phyloP scores from a whole-genome alignment of 225 moss, liverwort and hornwort genomes.

The Pseudoscleropodium purum region DNA sequence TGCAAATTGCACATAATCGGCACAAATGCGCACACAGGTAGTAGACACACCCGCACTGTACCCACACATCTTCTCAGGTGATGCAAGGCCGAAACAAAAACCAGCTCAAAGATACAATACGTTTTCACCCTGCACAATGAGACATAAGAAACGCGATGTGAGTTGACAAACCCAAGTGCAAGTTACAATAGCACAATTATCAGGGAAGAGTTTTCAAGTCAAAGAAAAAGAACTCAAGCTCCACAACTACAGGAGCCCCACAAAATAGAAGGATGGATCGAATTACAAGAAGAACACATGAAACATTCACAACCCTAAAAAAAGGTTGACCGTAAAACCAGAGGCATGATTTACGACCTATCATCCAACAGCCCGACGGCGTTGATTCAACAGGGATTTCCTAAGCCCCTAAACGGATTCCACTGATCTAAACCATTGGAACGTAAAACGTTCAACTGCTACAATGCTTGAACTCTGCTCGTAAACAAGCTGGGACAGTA shows the following conservation, averaged over 20 bases:
- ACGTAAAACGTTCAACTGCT: background rate
- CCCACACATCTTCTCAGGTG: background rate
- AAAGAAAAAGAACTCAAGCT: background rate
- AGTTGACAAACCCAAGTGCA: background rate
- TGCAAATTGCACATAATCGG: background rate
- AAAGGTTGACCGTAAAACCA: background rate
- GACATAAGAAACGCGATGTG: background rate
- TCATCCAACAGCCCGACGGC: background rate
- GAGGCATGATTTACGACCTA: background rate
- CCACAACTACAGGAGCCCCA: background rate
- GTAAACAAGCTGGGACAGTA: background rate
- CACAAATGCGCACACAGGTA: background rate
- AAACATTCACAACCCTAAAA: background rate
- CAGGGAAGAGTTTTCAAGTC: background rate
- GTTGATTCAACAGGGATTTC: background rate
- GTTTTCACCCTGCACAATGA: constrained; percentile 17
- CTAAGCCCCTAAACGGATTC: background rate
- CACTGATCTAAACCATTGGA: background rate
- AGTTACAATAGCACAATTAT: background rate
- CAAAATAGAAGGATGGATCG: background rate
- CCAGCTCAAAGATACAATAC: background rate
- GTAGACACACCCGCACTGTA: background rate
- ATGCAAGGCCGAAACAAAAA: background rate
- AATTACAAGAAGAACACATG: background rate
- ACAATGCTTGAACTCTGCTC: background rate